phyloP scores from a whole-genome alignment of 192 early-diverging fungal species.

The Podila clonocystis region DNA sequence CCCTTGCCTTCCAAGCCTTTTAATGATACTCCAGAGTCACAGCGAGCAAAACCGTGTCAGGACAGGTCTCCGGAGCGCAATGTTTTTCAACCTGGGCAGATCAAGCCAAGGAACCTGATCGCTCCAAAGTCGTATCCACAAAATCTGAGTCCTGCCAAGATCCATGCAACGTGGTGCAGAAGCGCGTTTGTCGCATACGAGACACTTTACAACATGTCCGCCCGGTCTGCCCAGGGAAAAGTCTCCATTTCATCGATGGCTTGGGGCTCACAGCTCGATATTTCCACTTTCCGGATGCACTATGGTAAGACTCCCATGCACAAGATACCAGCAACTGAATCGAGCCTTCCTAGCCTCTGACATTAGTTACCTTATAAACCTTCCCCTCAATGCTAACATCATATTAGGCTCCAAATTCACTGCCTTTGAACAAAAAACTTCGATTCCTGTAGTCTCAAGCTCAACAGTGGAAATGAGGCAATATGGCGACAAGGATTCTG shows the following conservation, averaged over 20 bases:
- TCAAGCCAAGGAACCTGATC: conserved; percentile 4
- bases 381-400: background rate
- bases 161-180: conserved; percentile 12
- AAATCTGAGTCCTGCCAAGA: too few species aligned
- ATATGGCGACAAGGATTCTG: conserved; percentile 43
- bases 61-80: too few species aligned
- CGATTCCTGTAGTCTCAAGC: conserved; percentile 16
- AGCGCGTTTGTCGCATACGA: conserved; percentile 32
- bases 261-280: conserved; percentile 38
- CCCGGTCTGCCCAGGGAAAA: background rate
- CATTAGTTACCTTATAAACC: background rate
- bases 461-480: conserved; percentile 37
- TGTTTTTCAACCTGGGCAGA: background rate
- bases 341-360: background rate
- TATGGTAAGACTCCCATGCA: conserved; percentile 19
- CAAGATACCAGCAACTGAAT: background rate
- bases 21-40: too few species aligned
- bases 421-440: too few species aligned
- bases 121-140: too few species aligned
- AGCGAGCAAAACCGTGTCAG: too few species aligned
- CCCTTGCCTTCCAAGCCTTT: too few species aligned
- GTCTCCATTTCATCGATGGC: conserved; percentile 20
- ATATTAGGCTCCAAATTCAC: conserved; percentile 22
- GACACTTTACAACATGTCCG: conserved; percentile 25
- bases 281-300: conserved; percentile 34